These are phyloP conservation scores for Oryza rufipogon DNA, from an alignment of 176 grass and related monocot genomes.

Conservation along the genomic window DNA sequence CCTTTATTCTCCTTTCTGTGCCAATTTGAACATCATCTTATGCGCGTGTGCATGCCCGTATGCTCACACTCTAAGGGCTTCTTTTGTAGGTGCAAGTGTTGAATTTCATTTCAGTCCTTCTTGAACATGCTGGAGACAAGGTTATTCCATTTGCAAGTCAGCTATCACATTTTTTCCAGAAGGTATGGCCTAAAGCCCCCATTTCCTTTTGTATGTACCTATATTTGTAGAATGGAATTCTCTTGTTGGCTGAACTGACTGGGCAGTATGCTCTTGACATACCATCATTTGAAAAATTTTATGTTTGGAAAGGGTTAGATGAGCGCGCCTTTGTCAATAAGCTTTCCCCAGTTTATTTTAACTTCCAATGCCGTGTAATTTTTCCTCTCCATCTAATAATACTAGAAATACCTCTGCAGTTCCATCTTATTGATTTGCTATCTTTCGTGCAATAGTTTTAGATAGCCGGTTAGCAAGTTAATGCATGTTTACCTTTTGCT, in stretches of 20 bases:
- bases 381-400: neutral
- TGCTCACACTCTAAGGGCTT: neutral
- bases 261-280: conserved; percentile 18
- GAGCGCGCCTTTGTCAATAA: neutral
- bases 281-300: conserved; percentile 30
- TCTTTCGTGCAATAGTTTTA: neutral
- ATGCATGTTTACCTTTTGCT: conserved; percentile 15
- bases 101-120: conserved; percentile 95
- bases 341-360: conserved; percentile 32
- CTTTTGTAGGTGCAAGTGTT: conserved; percentile 89
- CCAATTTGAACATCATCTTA: conserved; percentile 24
- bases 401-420: neutral
- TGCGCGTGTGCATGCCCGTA: neutral
- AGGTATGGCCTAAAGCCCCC: conserved; percentile 55
- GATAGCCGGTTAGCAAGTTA: neutral
- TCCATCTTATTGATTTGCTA: neutral
- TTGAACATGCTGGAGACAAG: conserved; percentile 93
- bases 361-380: neutral
- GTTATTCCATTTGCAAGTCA: conserved; percentile 89
- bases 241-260: neutral
- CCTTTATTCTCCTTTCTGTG: conserved; percentile 39
- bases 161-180: conserved; percentile 83
- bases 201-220: conserved; percentile 34
- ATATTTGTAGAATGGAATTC: conserved; percentile 6
- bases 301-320: conserved; percentile 2